Evolutionary conservation across 768 basidiomycete species (phyloP).

Genomic region (Gymnopilus junonius): DNA sequence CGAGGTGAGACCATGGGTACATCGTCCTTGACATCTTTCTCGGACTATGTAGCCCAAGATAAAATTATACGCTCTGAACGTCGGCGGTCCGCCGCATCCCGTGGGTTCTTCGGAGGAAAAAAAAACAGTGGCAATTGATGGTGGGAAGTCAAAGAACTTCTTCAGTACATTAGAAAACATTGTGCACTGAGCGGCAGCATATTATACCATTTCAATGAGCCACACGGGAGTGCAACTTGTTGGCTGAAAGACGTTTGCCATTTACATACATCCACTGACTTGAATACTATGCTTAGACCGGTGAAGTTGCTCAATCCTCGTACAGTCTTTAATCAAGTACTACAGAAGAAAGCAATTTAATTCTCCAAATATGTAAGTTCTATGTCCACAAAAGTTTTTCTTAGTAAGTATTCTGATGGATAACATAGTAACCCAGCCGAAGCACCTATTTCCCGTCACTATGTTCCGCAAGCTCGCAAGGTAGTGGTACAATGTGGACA

Average conservation of each 20-base stretch:
- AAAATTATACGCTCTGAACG: neutral
- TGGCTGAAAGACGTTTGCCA: too few relatives aligned
- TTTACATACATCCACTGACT: too few relatives aligned
- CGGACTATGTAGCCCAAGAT: neutral
- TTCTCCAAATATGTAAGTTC: neutral
- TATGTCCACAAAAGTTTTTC: neutral
- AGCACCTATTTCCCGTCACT: neutral
- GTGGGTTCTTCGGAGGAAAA: conserved; percentile 1
- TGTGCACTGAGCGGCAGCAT: neutral
- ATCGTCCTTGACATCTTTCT: neutral
- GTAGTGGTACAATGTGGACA: neutral
- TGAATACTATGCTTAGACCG: too few relatives aligned
- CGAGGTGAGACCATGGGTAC: conserved; percentile 2
- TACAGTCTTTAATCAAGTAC: too few relatives aligned
- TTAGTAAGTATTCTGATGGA: neutral
- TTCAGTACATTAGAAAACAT: neutral
- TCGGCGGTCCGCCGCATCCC: neutral
- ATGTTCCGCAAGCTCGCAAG: neutral
- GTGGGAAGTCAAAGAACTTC: neutral
- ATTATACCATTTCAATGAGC: neutral
- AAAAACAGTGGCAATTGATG: neutral
- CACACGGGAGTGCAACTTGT: neutral
- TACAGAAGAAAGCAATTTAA: too few relatives aligned
- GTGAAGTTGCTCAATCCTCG: too few relatives aligned
- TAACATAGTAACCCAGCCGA: neutral